Evolutionary conservation across 805 yeast genomes (phyloP).

Genomic region (Yamadazyma scolyti): DNA sequence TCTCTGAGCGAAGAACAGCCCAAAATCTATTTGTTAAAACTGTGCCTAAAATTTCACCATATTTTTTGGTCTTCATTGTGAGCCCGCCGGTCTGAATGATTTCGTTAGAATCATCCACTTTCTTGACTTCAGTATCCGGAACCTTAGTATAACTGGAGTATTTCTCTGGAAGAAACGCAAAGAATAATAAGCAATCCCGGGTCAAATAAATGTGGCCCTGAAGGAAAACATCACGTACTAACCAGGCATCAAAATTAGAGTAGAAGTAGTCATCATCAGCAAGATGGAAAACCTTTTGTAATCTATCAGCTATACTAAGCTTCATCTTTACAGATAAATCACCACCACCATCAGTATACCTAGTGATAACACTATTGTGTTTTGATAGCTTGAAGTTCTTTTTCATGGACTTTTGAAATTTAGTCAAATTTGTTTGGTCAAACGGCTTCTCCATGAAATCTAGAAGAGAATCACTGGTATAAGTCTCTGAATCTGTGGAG

Average conservation of each 20-base stretch:
- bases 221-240: slow-evolving; percentile 72
- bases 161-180: slow-evolving; percentile 65
- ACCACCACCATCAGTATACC: slow-evolving; percentile 3
- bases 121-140: slow-evolving; percentile 3
- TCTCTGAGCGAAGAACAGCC: slow-evolving; percentile 71
- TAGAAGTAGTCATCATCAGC: slow-evolving; percentile 52
- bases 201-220: slow-evolving; percentile 87
- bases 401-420: slow-evolving; percentile 17
- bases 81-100: slow-evolving; percentile 34
- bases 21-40: slow-evolving; percentile 57
- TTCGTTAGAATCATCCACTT: slow-evolving; percentile 21
- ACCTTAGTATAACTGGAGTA: no score
- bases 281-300: slow-evolving; percentile 39
- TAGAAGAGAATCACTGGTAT: no score
- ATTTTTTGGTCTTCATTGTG: slow-evolving; percentile 35
- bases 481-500: no score
- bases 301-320: slow-evolving; percentile 30
- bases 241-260: slow-evolving; percentile 73
- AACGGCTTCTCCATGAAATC: no score
- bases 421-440: slow-evolving; percentile 3
- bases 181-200: slow-evolving; percentile 58
- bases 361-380: slow-evolving; percentile 4
- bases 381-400: slow-evolving; percentile 18
- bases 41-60: slow-evolving; percentile 33
- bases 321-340: slow-evolving; percentile 14